A percentile compares a stretch with the other conserved stretches of the same genome.
phyloP scores from a whole-genome alignment of 2,329 filamentous ascomycete genomes.

The Seiridium unicorne region DNA sequence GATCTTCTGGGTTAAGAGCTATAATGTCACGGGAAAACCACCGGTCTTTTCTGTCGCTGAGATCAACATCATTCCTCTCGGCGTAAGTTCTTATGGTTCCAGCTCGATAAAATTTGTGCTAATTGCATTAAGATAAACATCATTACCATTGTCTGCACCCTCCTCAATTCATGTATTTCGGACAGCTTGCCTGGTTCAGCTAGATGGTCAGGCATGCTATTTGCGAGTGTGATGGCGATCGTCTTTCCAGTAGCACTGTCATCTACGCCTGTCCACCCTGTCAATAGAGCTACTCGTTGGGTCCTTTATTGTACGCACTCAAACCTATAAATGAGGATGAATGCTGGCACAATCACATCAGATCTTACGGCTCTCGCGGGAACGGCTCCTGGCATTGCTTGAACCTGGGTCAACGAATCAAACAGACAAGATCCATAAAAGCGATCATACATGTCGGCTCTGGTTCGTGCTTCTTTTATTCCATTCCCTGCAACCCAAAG shows the following conservation, averaged over 20 bases:
- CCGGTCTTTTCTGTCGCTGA: background rate
- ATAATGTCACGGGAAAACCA: background rate
- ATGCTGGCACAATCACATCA: background rate
- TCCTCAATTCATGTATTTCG: constrained; percentile 3
- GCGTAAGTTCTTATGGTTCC: background rate
- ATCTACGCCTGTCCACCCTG: background rate
- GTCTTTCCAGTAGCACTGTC: background rate
- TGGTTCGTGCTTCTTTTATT: background rate
- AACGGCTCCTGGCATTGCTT: constrained; percentile 1
- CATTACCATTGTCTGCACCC: background rate
- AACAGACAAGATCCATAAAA: constrained; percentile 1
- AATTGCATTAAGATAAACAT: background rate
- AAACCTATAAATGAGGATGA: background rate
- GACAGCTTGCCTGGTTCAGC: background rate
- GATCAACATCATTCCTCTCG: constrained; percentile 1
- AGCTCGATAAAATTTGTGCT: background rate
- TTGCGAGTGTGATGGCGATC: background rate
- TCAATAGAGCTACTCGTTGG: background rate
- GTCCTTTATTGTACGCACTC: background rate
- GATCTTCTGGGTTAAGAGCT: constrained; percentile 3
- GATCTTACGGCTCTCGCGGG: background rate
- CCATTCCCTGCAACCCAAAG: background rate
- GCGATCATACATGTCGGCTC: background rate
- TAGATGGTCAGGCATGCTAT: background rate
- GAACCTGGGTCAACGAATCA: background rate